These are phyloP conservation scores for Scedosporium apiospermum DNA, from an alignment of 2,329 filamentous ascomycete genomes.

Conservation along the genomic window DNA sequence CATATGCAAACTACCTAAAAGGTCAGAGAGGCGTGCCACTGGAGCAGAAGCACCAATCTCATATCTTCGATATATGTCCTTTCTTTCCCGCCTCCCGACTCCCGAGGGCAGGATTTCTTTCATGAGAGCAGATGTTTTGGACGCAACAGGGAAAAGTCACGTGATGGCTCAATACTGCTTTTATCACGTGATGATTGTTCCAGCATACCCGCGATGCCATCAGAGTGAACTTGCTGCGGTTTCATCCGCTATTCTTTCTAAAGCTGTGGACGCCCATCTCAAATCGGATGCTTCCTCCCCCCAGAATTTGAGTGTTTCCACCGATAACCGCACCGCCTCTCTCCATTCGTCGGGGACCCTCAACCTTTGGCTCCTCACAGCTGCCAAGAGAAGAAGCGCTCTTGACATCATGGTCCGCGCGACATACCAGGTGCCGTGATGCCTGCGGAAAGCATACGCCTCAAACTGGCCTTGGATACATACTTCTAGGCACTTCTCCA, in stretches of 20 bases:
- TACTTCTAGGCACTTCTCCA: slow-evolving; percentile 13
- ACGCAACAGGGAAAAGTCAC: no score
- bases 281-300: neutral
- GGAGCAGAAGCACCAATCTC: no score
- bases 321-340: neutral
- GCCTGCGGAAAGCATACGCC: slow-evolving; percentile 17
- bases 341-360: neutral
- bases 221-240: neutral
- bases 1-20: no score
- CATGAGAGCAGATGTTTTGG: no score
- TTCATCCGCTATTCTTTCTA: neutral
- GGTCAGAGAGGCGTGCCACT: no score
- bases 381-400: slow-evolving; percentile 18
- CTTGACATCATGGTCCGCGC: slow-evolving; percentile 12
- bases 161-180: no score
- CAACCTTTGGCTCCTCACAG: slow-evolving; percentile 4
- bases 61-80: no score
- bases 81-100: no score
- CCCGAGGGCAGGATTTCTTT: no score
- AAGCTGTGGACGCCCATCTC: neutral
- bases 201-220: no score
- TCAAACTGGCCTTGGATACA: slow-evolving; percentile 13
- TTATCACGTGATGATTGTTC: no score
- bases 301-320: neutral
- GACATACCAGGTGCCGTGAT: slow-evolving; percentile 22